Percentiles rank a stretch among this genome's conserved stretches.
Evolutionary conservation across 2,329 filamentous ascomycete genomes (phyloP).

Genomic region (Lachnellula suecica): DNA sequence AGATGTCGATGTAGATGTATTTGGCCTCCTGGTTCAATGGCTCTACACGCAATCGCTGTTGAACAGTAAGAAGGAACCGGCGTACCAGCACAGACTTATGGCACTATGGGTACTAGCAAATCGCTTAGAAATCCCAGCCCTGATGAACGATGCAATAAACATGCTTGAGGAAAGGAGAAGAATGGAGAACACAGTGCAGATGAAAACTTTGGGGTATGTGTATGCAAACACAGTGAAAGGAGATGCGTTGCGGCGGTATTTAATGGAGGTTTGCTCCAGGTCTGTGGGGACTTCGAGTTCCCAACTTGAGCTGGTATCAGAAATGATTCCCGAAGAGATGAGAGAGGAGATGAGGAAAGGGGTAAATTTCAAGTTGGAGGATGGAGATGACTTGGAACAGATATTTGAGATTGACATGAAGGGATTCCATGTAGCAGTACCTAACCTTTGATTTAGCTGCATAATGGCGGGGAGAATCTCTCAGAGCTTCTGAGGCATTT

Average conservation of each 20-base stretch:
- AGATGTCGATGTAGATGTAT: not conserved
- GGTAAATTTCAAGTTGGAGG: no score
- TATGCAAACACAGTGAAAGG: not conserved
- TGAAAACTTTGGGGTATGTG: not conserved
- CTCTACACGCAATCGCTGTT: not conserved
- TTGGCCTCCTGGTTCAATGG: not conserved
- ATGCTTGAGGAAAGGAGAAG: conserved; percentile 2
- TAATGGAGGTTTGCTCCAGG: not conserved
- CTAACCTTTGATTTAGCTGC: no score
- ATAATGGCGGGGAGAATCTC: no score
- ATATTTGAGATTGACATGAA: no score
- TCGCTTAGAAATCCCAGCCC: not conserved
- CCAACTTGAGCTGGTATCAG: not conserved
- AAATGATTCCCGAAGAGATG: not conserved
- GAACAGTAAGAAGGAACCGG: not conserved
- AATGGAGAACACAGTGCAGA: not conserved
- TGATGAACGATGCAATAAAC: conserved; percentile 3
- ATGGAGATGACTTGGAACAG: no score
- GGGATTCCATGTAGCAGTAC: no score
- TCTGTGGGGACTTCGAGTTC: not conserved
- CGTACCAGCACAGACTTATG: conserved; percentile 3
- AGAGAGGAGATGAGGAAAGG: no score
- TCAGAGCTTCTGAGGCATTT: no score
- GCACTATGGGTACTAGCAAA: conserved; percentile 4
- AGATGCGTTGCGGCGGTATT: not conserved